Base-by-base conservation (phyloP, 805 yeast genomes). In the Starmerella vaccinii region DNA sequence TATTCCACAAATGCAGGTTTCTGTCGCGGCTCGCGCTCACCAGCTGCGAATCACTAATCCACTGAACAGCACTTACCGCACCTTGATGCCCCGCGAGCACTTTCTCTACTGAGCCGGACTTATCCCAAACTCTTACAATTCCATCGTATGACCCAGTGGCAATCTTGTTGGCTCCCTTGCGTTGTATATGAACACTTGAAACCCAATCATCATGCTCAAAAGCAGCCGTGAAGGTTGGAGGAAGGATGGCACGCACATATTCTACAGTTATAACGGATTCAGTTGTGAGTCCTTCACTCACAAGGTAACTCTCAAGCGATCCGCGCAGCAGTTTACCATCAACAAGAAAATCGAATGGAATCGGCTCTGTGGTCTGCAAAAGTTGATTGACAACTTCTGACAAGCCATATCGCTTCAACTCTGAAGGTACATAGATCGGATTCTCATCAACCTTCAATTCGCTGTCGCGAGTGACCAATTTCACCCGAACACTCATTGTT, bases 121-220 rank as follows among this genome's bases (percentile, higher is more conserved):
- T 68, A 63, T 86, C 81, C 80, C 89, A 92, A 10, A 92, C 79
- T 57, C 97, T 77, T 22, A 90, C 95, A 27, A 90, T 76, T 59
- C 97, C 97, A 65, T 92, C 98, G 63, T 89, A 92, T 0, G 95
- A 81, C 35, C 97, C 98, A 13, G 92, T 80, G 41, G 88, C 72
- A 49, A 90, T 84, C 61, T 75, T 75, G 29, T 80, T 74, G 39
- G 70, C 66, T 4, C 57, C 54, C 41, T 64, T 59, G 45, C 55
- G 38, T 53, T 71, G 53, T 59, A 81, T 65, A 62, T 78, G 78
- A 23, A 83, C 74, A 1, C 94, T 76, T 21, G 95, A 85, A 22
- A 92, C 78, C 98, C 98, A 92, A 68, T 92, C 98, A 55, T 90
- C 95, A 63, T 90, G 88, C 62, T 80, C 78, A 68, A 82, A 92